Percentiles rank a stretch among this genome's conserved stretches.
Evolutionary conservation across 2,329 filamentous ascomycete genomes (phyloP).

Genomic region (Fonsecaea pedrosoi): DNA sequence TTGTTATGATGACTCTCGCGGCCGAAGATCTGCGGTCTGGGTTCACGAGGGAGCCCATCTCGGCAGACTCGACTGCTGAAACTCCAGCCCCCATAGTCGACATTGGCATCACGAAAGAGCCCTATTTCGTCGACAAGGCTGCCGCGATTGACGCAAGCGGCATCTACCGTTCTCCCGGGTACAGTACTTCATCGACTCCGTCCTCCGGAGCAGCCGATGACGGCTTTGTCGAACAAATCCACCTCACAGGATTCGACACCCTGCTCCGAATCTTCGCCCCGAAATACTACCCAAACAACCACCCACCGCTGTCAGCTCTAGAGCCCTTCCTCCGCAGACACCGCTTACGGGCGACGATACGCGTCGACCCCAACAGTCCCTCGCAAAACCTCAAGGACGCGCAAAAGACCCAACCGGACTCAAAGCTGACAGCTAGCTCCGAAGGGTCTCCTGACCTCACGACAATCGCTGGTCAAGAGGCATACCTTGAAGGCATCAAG

Average conservation of each 20-base stretch:
- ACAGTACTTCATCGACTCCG: not conserved
- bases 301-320: constrained; percentile 51
- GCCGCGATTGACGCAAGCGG: constrained; percentile 49
- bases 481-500: constrained; percentile 48
- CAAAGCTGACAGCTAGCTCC: not conserved
- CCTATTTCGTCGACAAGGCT: constrained; percentile 58
- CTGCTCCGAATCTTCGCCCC: constrained; percentile 56
- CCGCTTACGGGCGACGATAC: constrained; percentile 53
- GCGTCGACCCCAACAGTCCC: constrained; percentile 36
- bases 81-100: constrained; percentile 48
- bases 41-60: not conserved
- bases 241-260: constrained; percentile 58
- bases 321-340: constrained; percentile 52
- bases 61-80: not conserved
- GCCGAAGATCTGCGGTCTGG: constrained; percentile 50
- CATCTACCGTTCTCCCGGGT: constrained; percentile 43
- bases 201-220: not conserved
- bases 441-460: not conserved
- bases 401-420: constrained; percentile 43
- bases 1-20: constrained; percentile 58
- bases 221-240: constrained; percentile 49
- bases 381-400: constrained; percentile 43
- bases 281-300: constrained; percentile 55
- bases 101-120: constrained; percentile 56
- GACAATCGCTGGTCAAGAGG: constrained; percentile 47